These are phyloP conservation scores for Knufia petricola DNA, from an alignment of 2,329 filamentous ascomycete genomes.

Conservation along the genomic window DNA sequence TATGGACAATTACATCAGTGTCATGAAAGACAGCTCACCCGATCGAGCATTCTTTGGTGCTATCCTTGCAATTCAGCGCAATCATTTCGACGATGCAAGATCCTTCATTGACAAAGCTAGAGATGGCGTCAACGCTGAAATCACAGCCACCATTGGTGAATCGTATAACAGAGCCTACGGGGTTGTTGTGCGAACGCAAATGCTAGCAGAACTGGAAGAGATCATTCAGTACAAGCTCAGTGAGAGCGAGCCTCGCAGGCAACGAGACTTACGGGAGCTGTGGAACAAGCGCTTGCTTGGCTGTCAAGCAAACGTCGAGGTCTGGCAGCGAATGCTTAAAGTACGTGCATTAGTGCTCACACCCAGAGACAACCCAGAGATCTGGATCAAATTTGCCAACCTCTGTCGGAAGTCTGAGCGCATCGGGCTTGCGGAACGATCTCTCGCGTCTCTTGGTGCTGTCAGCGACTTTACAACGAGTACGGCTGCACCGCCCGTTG, in stretches of 20 bases:
- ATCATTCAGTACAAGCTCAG: conserved; percentile 97
- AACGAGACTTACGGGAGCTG: conserved; percentile 80
- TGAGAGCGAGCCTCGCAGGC: conserved; percentile 66
- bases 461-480: conserved; percentile 29
- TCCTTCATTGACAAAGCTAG: conserved; percentile 81
- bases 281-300: conserved; percentile 95
- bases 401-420: conserved; percentile 93
- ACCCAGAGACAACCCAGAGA: conserved; percentile 88
- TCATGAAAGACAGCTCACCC: conserved; percentile 87
- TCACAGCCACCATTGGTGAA: conserved; percentile 93
- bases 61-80: conserved; percentile 86
- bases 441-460: conserved; percentile 79
- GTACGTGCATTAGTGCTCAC: conserved; percentile 85
- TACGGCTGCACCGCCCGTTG: conserved; percentile 59
- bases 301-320: conserved; percentile 92
- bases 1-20: conserved; percentile 93
- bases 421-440: conserved; percentile 90
- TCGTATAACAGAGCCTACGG: conserved; percentile 96
- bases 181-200: conserved; percentile 96
- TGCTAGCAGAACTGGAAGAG: conserved; percentile 96
- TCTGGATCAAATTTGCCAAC: conserved; percentile 99
- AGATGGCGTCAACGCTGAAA: conserved; percentile 87
- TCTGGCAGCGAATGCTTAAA: conserved; percentile 97
- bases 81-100: conserved; percentile 88
- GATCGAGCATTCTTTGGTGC: conserved; percentile 97